phyloP scores from a whole-genome alignment of 371 early-diverging fungal species.

The Apophysomyces sp. region DNA sequence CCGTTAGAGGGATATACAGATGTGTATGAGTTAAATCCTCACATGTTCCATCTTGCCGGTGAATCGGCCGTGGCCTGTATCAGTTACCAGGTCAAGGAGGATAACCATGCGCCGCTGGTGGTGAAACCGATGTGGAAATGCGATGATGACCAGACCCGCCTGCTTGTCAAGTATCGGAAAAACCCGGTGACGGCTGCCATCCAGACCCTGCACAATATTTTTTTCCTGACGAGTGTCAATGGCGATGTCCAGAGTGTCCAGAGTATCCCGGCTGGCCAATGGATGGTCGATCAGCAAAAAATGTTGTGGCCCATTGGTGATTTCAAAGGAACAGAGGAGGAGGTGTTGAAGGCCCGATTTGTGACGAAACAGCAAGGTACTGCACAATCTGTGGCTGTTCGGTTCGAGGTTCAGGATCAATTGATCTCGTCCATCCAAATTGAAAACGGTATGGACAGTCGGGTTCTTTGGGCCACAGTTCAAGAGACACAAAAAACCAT shows the following conservation, averaged over 20 bases:
- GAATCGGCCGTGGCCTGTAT: conserved; percentile 30
- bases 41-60: conserved; percentile 29
- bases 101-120: conserved; percentile 32
- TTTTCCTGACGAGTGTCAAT: conserved; percentile 48
- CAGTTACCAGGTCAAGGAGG: conserved; percentile 45
- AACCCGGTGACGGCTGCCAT: neutral
- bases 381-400: conserved; percentile 48
- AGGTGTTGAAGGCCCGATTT: conserved; percentile 53
- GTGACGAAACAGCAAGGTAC: conserved; percentile 38
- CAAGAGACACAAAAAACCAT: conserved; percentile 13
- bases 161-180: conserved; percentile 53
- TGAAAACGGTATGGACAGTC: conserved; percentile 12
- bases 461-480: conserved; percentile 22
- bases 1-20: conserved; percentile 18
- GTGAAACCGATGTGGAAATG: conserved; percentile 61
- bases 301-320: conserved; percentile 55
- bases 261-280: conserved; percentile 54
- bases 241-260: conserved; percentile 50
- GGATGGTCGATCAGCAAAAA: conserved; percentile 49
- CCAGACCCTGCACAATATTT: conserved; percentile 30
- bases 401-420: conserved; percentile 44
- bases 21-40: conserved; percentile 37
- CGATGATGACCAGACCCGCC: conserved; percentile 48
- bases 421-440: conserved; percentile 30
- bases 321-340: conserved; percentile 26